Base-by-base conservation (phyloP, 805 yeast species). In the Kuraishia hungarica region DNA sequence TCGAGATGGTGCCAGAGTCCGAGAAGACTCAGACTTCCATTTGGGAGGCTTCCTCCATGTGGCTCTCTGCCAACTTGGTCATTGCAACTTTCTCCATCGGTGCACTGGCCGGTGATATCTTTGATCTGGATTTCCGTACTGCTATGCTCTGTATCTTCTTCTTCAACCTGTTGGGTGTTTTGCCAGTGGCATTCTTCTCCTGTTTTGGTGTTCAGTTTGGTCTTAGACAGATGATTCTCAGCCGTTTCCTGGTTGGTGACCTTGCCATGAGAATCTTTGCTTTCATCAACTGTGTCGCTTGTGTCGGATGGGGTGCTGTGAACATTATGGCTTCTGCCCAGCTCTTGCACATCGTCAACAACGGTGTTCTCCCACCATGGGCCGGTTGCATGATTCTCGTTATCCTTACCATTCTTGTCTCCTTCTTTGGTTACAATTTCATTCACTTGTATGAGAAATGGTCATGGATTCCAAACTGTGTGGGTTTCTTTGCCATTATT, bases 291-390 rank as follows among this genome's bases (percentile, higher is more conserved):
- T 80, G 84, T 64, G 70, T 92, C 59, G 92, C 96, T 26, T 89
- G 96, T 79, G 82, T 91, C 55, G 97, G 97, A 63, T 92, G 97
- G 97, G 88, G 94, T 71, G 89, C 96, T 10, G 93, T 90, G 51
- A 92, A 92, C 72, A 89, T 88, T 58, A 87, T 91, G 81, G 87
- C 91, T 29, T 83, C 94, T 39, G 96, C 97, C 23, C 94, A 89
- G 69, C 73, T 91, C 59, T 75, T 91, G 57, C 83, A 86, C 71
- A 82, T 87, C 66, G 86, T 92, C 58, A 89, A 89, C 74, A 73
- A 70, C 58, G 74, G 73, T 47, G 71, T 73, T 53, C 74, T 86
- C 61, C 97, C 97, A 48, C 87, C 93, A 46, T 88, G 96, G 94
- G 97, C 90, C 46, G 97, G 94, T 39, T 86, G 96, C 70, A 64